Evolutionary conservation across 768 basidiomycete species (phyloP), one percentile per base, ranked within the genome.

Genomic region (Auricularia sp.): DNA sequence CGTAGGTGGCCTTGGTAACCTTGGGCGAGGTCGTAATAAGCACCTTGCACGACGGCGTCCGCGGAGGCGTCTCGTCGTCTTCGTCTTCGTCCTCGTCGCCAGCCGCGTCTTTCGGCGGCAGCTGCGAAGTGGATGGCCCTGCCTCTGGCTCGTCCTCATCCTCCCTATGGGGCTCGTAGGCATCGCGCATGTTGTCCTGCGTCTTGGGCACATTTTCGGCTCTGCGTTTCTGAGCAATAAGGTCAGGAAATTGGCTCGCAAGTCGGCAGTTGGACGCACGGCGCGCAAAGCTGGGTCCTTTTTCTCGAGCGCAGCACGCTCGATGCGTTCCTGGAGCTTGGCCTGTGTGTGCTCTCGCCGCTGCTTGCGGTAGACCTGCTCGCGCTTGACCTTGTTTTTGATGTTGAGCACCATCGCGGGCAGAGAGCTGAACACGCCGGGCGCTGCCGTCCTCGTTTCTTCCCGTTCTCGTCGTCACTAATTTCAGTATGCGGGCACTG

Each of bases 21-120:
- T 90, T 90, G 16, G 87, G 84, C 0, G 91, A 93, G 4, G 95
- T 98, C 3, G 95, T 98, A 60, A 98, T 84, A 61, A 98, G 80
- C 62, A 96, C 83, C 75, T 91, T 96, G 92, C 1, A 87, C 73
- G 18, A 77, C 80, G 2, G 90, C 87, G 70, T 89, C 86, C 21
- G 53, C 68, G 65, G 61, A 68, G 54, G 84, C 53, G 18, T 29
- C 29, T 54, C 53, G n/a, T 54, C 53, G 53, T 54, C 53, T 18
- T 59, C 23, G 56, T 59, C 56, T 6, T 59, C 56, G 56, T 59
- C 56, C 56, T 59, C 71, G 47, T 68, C 56, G 14, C 7, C 4
- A 18, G 23, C 82, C 23, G 82, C 74, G 21, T 85, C 82, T 29
- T 29, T 29, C 29, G 29, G 29, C 35, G 81, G 79, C 72, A 93